Evolutionary conservation across 352 stramenopile genomes (phyloP), one percentile per base, ranked within the genome.

Genomic region (Plasmopara muralis): DNA sequence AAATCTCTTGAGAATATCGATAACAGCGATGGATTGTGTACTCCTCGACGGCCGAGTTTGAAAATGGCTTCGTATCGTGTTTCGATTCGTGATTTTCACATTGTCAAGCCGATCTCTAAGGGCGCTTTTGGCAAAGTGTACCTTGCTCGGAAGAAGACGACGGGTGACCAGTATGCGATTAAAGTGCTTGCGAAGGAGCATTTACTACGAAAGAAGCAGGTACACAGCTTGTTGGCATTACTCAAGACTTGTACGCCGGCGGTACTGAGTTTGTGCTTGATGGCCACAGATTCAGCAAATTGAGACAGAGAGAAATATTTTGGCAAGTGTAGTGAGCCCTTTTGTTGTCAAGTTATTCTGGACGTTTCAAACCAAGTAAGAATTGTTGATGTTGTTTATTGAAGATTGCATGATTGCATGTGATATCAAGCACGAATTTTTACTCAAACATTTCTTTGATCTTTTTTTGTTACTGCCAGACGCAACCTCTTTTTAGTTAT

Each of bases 321-420:
- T 96, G 50, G 78, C 87, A 10, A 87, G 66, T 47, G 83, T 95
- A 9, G 66, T 93, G 49, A 94, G 86, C 47, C 87, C 87, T 25
- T 96, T 95, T 43, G 84, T 96, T 25, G 87, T 96, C 15, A 95
- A 93, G 60, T 61, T 96, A 5, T 95, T 92, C 50, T 95, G 84
- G 76, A 90, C 83, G 5, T 96, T 96, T 51, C 87, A 96, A 68
- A 89, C 76, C 29, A 87, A 82, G 81, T 91, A 78, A 54, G 72
- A 71, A 50, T 42, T 63, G 5, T 29, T 44, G 30, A 8, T 55
- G 20, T 13, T 50, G 15, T 25, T 25, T 1, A 3, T 25, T 25
- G 20, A 3, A 25, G 20, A 3, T 25, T 1, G 20, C 20, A 25
- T 25, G 3, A 25, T 25, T 25, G 20, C 20, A 25, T 25, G 20